Conservation (phyloP, 345 rosid species). For the Brassica cretica region DNA sequence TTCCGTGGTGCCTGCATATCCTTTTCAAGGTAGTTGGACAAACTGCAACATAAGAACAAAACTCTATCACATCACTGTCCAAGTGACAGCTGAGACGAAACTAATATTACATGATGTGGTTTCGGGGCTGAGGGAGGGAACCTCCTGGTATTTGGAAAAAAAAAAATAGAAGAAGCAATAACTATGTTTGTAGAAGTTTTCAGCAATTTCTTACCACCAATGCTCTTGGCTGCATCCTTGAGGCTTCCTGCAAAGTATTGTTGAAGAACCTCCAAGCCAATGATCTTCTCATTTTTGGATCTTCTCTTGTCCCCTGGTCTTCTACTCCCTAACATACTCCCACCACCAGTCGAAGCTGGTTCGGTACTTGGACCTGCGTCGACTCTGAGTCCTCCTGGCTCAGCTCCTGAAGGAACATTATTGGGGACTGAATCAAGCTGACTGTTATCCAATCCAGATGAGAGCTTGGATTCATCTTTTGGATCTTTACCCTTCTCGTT, state of each 20-base stretch:
- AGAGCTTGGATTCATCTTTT: constrained; percentile 57
- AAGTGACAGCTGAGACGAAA: too few relatives aligned
- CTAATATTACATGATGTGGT: too few relatives aligned
- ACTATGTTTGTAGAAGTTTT: constrained; percentile 18
- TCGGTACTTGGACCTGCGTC: constrained; percentile 35
- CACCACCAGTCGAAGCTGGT: constrained; percentile 42
- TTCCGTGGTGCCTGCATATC: constrained; percentile 94
- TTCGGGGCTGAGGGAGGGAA: too few relatives aligned
- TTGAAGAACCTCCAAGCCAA: constrained; percentile 80
- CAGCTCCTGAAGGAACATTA: constrained; percentile 45
- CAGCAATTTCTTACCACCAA: constrained; percentile 69
- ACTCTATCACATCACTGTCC: constrained; percentile 18
- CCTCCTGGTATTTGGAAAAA: too few relatives aligned
- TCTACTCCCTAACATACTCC: constrained; percentile 40
- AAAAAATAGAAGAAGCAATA: neutral
- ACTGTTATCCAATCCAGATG: constrained; percentile 46
- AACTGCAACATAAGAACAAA: constrained; percentile 56
- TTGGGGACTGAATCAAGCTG: constrained; percentile 38
- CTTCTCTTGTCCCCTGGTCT: constrained; percentile 64
- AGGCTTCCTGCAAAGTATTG: constrained; percentile 96
- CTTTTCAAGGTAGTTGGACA: constrained; percentile 96
- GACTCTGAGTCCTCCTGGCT: constrained; percentile 37
- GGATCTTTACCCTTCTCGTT: constrained; percentile 67
- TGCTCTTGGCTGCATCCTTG: constrained; percentile 91
- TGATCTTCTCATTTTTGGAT: constrained; percentile 76